Percentiles rank a stretch among this genome's conserved stretches.
phyloP scores from a whole-genome alignment of 352 stramenopile species.

The Phytophthora lateralis region DNA sequence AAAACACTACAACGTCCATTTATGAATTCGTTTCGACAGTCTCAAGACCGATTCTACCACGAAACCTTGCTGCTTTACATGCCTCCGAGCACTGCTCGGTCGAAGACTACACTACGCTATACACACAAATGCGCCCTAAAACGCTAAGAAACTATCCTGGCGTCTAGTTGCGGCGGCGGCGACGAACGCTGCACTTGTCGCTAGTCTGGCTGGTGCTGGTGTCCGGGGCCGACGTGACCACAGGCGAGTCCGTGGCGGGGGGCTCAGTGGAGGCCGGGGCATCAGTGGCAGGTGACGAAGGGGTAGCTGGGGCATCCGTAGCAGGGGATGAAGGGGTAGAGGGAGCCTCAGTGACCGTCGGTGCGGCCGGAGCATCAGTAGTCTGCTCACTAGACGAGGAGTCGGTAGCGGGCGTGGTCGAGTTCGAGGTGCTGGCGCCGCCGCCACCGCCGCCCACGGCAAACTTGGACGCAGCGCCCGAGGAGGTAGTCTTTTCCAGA shows the following conservation, averaged over 20 bases:
- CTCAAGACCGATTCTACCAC: conserved; percentile 4
- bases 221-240: conserved; percentile 12
- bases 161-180: conserved; percentile 29
- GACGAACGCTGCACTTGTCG: conserved; percentile 27
- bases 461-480: conserved; percentile 32
- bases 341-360: conserved; percentile 16
- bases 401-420: conserved; percentile 21
- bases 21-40: conserved; percentile 22
- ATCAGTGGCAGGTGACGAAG: conserved; percentile 14
- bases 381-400: conserved; percentile 22
- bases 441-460: conserved; percentile 24
- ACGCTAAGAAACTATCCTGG: conserved; percentile 11
- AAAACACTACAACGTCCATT: conserved; percentile 18
- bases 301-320: conserved; percentile 14
- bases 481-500: conserved; percentile 26
- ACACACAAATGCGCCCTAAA: conserved; percentile 12
- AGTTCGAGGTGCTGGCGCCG: conserved; percentile 8
- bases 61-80: conserved; percentile 26
- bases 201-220: conserved; percentile 14
- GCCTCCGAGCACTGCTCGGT: not conserved
- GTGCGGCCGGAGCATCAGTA: conserved; percentile 8
- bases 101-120: conserved; percentile 14
- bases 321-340: conserved; percentile 2
- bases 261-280: conserved; percentile 4
- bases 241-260: conserved; percentile 14